Conservation (phyloP, 805 yeast species). For the Kazachstania taianensis region DNA sequence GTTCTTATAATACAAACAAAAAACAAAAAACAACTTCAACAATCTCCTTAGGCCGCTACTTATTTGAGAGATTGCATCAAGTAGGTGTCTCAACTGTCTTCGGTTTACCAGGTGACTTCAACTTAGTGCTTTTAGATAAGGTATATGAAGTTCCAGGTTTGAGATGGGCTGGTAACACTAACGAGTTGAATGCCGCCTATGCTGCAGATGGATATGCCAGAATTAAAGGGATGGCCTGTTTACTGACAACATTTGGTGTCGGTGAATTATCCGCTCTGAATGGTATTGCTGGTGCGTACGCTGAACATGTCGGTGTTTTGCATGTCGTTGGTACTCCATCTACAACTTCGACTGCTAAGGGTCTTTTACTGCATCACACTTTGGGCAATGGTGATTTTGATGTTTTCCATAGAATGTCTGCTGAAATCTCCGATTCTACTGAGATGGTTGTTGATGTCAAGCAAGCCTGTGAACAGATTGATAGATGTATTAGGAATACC, state of each 20-base stretch:
- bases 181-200: conserved; percentile 72
- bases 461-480: conserved; percentile 2
- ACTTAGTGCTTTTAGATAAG: conserved; percentile 57
- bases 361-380: conserved; percentile 5
- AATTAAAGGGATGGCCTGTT: conserved; percentile 60
- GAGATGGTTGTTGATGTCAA: background rate
- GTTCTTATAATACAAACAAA: too few relatives aligned
- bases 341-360: conserved; percentile 38
- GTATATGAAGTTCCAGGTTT: conserved; percentile 61
- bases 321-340: conserved; percentile 84
- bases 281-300: conserved; percentile 79
- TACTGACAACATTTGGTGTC: conserved; percentile 80
- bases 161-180: conserved; percentile 85
- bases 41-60: conserved; percentile 61
- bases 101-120: conserved; percentile 78
- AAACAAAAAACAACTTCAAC: conserved; percentile 19
- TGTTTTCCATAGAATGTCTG: conserved; percentile 6
- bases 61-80: conserved; percentile 69
- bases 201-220: conserved; percentile 85
- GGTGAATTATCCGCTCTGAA: conserved; percentile 77
- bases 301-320: conserved; percentile 76
- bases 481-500: conserved; percentile 3
- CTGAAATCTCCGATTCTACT: conserved; percentile 3
- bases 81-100: conserved; percentile 58
- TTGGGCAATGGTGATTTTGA: conserved; percentile 5